Percentiles rank a stretch among this genome's conserved stretches.
These are phyloP conservation scores for Bothriochloa decipiens DNA, from an alignment of 176 grass and related monocot genomes.

Conservation along the genomic window DNA sequence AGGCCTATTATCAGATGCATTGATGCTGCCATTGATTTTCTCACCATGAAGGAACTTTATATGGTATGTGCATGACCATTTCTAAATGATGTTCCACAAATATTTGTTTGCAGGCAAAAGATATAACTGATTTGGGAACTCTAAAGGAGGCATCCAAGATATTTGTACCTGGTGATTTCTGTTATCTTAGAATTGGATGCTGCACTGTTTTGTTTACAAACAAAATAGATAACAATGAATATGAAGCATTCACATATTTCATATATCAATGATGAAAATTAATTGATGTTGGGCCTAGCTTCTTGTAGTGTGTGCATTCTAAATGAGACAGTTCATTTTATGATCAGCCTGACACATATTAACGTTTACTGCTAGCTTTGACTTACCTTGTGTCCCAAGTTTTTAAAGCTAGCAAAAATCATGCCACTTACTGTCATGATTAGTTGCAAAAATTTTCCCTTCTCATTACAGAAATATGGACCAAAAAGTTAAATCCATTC, in stretches of 20 bases:
- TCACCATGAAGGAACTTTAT: not conserved
- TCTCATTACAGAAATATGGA: conserved; percentile 17
- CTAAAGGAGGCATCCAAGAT: conserved; percentile 91
- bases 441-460: conserved; percentile 27
- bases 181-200: conserved; percentile 34
- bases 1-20: not conserved
- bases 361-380: conserved; percentile 24
- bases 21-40: conserved; percentile 10
- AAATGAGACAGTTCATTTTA: conserved; percentile 14
- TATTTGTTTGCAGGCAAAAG: conserved; percentile 70
- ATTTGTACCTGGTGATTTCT: conserved; percentile 89
- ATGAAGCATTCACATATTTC: not conserved
- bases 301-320: not conserved
- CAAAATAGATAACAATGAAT: conserved; percentile 23
- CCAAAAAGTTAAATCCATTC: conserved; percentile 21
- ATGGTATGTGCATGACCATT: not conserved
- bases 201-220: conserved; percentile 17
- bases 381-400: conserved; percentile 12
- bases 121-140: conserved; percentile 89
- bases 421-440: not conserved
- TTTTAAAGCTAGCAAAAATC: conserved; percentile 7
- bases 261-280: conserved; percentile 10
- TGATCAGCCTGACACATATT: conserved; percentile 1
- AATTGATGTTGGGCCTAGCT: not conserved
- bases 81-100: conserved; percentile 35